These are phyloP conservation scores for Atkinsonella texensis DNA, from an alignment of 2,329 filamentous ascomycete genomes.

Conservation along the genomic window DNA sequence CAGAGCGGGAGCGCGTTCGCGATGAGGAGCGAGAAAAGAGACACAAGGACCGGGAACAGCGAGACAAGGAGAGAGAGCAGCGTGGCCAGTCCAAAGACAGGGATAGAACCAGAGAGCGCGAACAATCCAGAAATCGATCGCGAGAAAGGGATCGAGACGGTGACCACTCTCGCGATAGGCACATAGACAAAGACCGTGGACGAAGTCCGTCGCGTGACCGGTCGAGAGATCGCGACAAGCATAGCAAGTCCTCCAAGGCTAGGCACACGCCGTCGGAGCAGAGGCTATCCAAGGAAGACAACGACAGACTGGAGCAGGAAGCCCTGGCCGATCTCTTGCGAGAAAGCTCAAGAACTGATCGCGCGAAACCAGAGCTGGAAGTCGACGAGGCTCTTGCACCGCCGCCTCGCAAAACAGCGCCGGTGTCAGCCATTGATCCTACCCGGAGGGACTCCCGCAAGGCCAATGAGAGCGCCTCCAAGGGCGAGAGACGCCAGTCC, in stretches of 20 bases:
- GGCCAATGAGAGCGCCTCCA: constrained; percentile 17
- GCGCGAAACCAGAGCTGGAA: constrained; percentile 42
- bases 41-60: constrained; percentile 27
- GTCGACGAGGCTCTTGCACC: constrained; percentile 43
- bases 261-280: constrained; percentile 30
- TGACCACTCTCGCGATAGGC: constrained; percentile 18
- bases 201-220: constrained; percentile 20
- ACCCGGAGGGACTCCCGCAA: constrained; percentile 35
- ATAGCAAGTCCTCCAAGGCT: constrained; percentile 20
- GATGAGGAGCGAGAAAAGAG: constrained; percentile 28
- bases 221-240: constrained; percentile 19
- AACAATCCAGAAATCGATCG: constrained; percentile 18
- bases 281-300: constrained; percentile 45
- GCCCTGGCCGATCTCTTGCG: constrained; percentile 45
- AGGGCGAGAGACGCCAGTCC: constrained; percentile 21
- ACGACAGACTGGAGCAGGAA: constrained; percentile 44
- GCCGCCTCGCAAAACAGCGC: constrained; percentile 38
- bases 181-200: constrained; percentile 15
- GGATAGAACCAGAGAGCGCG: constrained; percentile 4
- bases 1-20: constrained; percentile 39
- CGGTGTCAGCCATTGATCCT: constrained; percentile 47
- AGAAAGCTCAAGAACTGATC: constrained; percentile 40
- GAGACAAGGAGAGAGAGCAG: constrained; percentile 23
- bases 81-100: not conserved
- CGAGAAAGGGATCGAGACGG: constrained; percentile 20